A percentile compares a stretch with the other conserved stretches of the same genome.
These are phyloP conservation scores for Didymosphaeria variabile DNA, from an alignment of 2,329 filamentous ascomycete genomes.

Conservation along the genomic window DNA sequence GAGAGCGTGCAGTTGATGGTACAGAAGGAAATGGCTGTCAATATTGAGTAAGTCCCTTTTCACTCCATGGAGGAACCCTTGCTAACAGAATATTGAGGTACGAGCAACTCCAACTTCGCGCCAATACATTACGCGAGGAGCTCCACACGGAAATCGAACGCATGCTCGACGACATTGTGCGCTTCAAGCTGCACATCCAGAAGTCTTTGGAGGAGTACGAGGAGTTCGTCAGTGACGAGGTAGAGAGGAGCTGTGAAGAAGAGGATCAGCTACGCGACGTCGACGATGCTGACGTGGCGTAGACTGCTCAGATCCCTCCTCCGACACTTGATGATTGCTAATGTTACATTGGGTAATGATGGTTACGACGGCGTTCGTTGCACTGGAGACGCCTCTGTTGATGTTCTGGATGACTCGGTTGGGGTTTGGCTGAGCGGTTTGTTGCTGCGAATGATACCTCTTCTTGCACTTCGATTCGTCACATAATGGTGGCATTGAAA, in stretches of 20 bases:
- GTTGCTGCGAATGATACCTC: slow-evolving; percentile 13
- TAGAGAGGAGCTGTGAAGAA: slow-evolving; percentile 71
- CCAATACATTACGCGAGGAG: slow-evolving; percentile 88
- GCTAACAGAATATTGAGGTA: slow-evolving; percentile 65
- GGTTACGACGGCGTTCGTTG: slow-evolving; percentile 11
- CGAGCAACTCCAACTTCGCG: slow-evolving; percentile 87
- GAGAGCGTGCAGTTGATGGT: slow-evolving; percentile 93
- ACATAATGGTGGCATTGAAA: not conserved
- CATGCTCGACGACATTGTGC: slow-evolving; percentile 96
- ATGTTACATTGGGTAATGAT: slow-evolving; percentile 13
- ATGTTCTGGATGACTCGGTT: not conserved
- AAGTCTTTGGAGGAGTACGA: slow-evolving; percentile 94
- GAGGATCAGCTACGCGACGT: slow-evolving; percentile 52
- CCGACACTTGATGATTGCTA: not conserved
- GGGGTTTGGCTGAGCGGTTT: slow-evolving; percentile 9
- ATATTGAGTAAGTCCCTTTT: slow-evolving; percentile 77
- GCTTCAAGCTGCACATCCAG: slow-evolving; percentile 98
- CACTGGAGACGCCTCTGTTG: not conserved
- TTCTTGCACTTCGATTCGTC: slow-evolving; percentile 5
- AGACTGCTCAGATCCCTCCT: not conserved
- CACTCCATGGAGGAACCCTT: not conserved
- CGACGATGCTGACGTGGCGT: slow-evolving; percentile 37
- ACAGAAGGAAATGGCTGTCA: slow-evolving; percentile 94
- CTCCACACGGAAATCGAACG: slow-evolving; percentile 96
- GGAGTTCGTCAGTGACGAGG: slow-evolving; percentile 88